phyloP scores from a whole-genome alignment of 768 basidiomycete genomes.

The Leccinum rimulosum region DNA sequence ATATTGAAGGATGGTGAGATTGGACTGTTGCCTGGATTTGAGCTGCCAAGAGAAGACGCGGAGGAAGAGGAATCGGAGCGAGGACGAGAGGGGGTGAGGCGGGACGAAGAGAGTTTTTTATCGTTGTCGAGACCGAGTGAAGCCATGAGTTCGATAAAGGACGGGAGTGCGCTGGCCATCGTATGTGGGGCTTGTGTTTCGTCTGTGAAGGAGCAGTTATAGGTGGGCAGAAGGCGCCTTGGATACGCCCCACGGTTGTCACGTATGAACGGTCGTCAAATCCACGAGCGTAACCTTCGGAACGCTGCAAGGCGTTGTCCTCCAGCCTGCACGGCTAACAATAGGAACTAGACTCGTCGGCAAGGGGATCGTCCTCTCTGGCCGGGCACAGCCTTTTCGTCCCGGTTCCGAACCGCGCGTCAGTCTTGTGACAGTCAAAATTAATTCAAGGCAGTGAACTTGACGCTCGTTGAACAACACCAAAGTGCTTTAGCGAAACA shows the following conservation, averaged over 20 bases:
- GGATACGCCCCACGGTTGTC: conserved; percentile 40
- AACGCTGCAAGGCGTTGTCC: conserved; percentile 21
- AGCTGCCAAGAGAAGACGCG: conserved; percentile 41
- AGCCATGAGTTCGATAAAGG: conserved; percentile 85
- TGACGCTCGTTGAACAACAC: not conserved
- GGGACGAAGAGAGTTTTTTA: conserved; percentile 32
- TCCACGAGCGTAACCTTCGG: conserved; percentile 21
- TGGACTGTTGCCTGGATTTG: conserved; percentile 31
- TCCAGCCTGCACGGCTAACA: conserved; percentile 32
- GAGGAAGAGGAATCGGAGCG: conserved; percentile 47
- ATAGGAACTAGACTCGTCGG: conserved; percentile 54
- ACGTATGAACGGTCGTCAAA: conserved; percentile 33
- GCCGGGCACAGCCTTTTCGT: conserved; percentile 17
- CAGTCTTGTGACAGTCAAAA: conserved; percentile 3
- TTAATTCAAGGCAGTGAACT: not conserved
- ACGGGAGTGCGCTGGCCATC: conserved; percentile 67
- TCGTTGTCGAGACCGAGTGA: conserved; percentile 69
- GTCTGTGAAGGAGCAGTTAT: conserved; percentile 25
- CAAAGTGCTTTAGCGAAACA: no score
- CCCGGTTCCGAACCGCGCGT: conserved; percentile 17
- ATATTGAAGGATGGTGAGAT: conserved; percentile 38
- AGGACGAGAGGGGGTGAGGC: conserved; percentile 24
- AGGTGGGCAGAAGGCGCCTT: conserved; percentile 24
- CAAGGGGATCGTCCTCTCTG: conserved; percentile 49
- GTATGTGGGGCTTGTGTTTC: not conserved